A percentile compares a stretch with the other conserved stretches of the same genome.
phyloP scores from a whole-genome alignment of 2,329 filamentous ascomycete genomes.

The Talaromyces sp. region DNA sequence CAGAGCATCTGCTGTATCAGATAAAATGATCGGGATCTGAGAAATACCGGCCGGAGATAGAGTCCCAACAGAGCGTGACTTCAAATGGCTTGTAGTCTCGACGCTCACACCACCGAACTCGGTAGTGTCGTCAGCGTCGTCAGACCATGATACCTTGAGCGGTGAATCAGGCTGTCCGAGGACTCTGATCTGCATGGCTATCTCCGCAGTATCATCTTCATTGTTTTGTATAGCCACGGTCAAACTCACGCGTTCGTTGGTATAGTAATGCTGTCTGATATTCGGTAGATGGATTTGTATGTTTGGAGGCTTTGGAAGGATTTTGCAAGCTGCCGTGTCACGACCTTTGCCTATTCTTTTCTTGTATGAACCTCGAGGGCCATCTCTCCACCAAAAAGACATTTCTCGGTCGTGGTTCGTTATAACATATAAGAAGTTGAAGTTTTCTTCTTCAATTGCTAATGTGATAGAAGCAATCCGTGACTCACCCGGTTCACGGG shows the following conservation, averaged over 20 bases:
- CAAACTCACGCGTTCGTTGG: constrained; percentile 70
- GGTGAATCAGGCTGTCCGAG: constrained; percentile 54
- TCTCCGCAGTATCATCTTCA: constrained; percentile 73
- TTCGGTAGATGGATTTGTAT: constrained; percentile 68
- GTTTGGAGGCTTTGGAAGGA: constrained; percentile 88
- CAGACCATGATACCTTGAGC: constrained; percentile 47
- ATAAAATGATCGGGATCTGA: constrained; percentile 45
- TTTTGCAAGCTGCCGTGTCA: constrained; percentile 58
- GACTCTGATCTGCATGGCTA: constrained; percentile 66
- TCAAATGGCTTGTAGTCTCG: constrained; percentile 29
- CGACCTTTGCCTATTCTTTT: constrained; percentile 44
- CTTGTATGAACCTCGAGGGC: constrained; percentile 31
- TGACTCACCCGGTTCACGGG: constrained; percentile 78
- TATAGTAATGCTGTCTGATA: constrained; percentile 71
- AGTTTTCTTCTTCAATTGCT: constrained; percentile 60
- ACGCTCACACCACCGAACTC: constrained; percentile 22
- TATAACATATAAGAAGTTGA: constrained; percentile 65
- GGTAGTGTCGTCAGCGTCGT: constrained; percentile 29
- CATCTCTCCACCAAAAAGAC: constrained; percentile 41
- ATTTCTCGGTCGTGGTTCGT: constrained; percentile 30
- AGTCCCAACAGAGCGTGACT: constrained; percentile 34
- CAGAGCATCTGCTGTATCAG: constrained; percentile 51
- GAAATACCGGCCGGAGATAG: constrained; percentile 32
- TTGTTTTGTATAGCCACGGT: constrained; percentile 70
- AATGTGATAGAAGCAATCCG: constrained; percentile 63